phyloP scores from a whole-genome alignment of 2,329 filamentous ascomycete species.

The Zasmidium angulare region DNA sequence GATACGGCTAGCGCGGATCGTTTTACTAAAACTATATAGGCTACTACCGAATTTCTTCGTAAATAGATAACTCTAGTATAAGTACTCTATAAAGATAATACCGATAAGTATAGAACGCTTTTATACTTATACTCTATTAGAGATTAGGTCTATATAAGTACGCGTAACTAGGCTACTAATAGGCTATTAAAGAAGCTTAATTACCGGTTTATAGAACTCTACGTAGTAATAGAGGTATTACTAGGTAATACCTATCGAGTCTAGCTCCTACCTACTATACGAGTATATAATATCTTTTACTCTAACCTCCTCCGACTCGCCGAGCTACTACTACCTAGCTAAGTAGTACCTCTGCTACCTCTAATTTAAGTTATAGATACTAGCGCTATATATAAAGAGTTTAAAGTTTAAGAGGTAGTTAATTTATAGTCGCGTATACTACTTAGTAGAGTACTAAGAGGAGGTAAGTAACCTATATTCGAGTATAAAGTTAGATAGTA shows the following conservation, averaged over 20 bases:
- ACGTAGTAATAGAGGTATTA: neutral
- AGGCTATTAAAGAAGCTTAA: neutral
- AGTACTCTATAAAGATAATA: neutral
- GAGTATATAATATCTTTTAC: neutral
- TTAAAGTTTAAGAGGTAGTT: no score
- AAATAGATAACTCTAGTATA: neutral
- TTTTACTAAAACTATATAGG: no score
- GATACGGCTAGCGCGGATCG: no score
- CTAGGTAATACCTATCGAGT: neutral
- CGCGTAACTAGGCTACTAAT: neutral
- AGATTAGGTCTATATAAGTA: neutral
- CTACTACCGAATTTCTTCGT: no score
- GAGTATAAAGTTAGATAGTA: no score
- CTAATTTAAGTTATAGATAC: no score
- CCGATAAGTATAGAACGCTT: no score
- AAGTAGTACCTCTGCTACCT: neutral
- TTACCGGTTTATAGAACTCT: no score
- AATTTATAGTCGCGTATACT: no score
- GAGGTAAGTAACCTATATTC: no score
- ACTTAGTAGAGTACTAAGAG: no score
- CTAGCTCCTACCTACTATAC: neutral
- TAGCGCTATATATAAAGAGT: no score
- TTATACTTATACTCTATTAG: neutral
- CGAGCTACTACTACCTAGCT: neutral
- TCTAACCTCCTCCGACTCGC: neutral